Base-by-base conservation (phyloP, 768 basidiomycete genomes). In the Hydnomerulius pinastri region DNA sequence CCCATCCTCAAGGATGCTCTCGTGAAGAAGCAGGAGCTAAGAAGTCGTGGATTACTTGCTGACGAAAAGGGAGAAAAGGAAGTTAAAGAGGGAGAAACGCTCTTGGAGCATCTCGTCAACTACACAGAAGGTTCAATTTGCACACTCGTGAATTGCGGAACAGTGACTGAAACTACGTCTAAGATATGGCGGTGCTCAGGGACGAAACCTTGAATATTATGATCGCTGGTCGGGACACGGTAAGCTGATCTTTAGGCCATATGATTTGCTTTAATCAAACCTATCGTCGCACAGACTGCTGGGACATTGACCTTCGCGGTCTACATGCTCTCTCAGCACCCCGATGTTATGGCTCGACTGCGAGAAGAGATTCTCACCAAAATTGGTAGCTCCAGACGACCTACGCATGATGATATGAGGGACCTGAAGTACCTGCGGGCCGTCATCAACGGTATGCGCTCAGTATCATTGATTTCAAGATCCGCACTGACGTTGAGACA, bases 381-480 rank as follows among this genome's bases (percentile, higher is more conserved):
- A 32, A 73, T 86, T 6, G 83, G 85, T 0, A 61, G 68, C 1
- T 70, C 68, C 1, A 70, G 72, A 1, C 69, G 75, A 10, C 85
- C 83, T 4, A 75, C 76, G 3, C 77, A 76, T 45, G 78, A 81
- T 37, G 78, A 83, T 53, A 76, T 86, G 55, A 71, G 71, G 24
- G 79, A 80, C 4, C 81, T 86, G 80, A 84, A 80, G 61, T 86
- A 78, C 54, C 63, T 86, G 12, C 71, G 81, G 21, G 85, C 85
- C 1, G 80, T 86, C 20, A 77, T 86, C 42, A 85, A 86, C 54
- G 83, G 83, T 83, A 18, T 11, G 68, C 43, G 4, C 8, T 32
- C 37, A 8, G 18, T 25, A 35, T 27, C 12, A 12, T 36, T 15
- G n/a, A 8, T 2, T 3, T 8, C 38, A 12, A 8, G 4, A 24